Percentiles rank a stretch among this genome's conserved stretches.
Evolutionary conservation across 192 early-diverging fungal genomes (phyloP).

Genomic region (Coemansia furcata): DNA sequence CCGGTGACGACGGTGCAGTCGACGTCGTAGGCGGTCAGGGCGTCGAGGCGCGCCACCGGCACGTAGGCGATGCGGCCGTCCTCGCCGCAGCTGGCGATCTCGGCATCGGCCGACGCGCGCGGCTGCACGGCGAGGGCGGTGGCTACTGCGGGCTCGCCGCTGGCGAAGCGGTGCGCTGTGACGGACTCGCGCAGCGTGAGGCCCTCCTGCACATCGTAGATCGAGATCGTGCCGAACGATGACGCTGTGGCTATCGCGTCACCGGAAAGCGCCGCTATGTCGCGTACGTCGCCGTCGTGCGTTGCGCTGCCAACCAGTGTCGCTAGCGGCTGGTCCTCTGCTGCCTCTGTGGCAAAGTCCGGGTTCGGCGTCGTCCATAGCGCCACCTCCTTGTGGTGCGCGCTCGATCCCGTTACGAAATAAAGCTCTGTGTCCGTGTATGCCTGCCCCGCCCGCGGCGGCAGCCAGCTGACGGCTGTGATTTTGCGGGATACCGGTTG

Average conservation of each 20-base stretch:
- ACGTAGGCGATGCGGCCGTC: constrained; percentile 36
- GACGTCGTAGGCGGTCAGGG: constrained; percentile 28
- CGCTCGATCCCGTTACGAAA: constrained; percentile 43
- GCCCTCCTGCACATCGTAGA: constrained; percentile 24
- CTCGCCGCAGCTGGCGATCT: constrained; percentile 53
- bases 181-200: constrained; percentile 22
- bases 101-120: not conserved
- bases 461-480: constrained; percentile 42
- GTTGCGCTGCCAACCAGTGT: constrained; percentile 13
- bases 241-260: constrained; percentile 39
- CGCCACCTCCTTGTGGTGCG: constrained; percentile 41
- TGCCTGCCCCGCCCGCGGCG: constrained; percentile 37
- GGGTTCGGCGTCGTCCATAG: constrained; percentile 51
- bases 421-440: constrained; percentile 43
- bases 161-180: constrained; percentile 36
- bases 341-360: constrained; percentile 23
- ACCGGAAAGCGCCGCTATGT: constrained; percentile 7
- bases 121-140: constrained; percentile 47
- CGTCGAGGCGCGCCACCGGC: constrained; percentile 18
- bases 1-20: constrained; percentile 46
- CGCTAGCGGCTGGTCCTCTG: constrained; percentile 7
- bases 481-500: constrained; percentile 44
- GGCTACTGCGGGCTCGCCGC: constrained; percentile 24
- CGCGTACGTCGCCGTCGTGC: constrained; percentile 43
- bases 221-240: constrained; percentile 34